Evolutionary conservation across 768 basidiomycete genomes (phyloP), one percentile per base, ranked within the genome.

Genomic region (Leccinum olivaceopallidum): DNA sequence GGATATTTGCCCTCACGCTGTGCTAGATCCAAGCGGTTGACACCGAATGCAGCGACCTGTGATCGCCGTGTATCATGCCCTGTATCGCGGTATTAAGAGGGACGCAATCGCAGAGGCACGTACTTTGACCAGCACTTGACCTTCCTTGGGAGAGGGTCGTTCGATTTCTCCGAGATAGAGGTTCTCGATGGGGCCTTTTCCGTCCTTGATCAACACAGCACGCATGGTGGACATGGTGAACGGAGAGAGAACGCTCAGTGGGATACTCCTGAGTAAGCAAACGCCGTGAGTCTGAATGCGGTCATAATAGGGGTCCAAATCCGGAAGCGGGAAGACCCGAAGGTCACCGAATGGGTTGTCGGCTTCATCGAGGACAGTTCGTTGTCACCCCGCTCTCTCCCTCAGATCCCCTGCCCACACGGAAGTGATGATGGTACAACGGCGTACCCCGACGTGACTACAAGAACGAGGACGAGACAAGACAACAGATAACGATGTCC

Each of bases 1-100:
- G 90, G 88, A 71, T 94, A 94, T n/a, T 71, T 67, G 1, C 88
- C 90, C 69, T 86, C 79, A 6, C 89, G 83, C 71, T 92, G 94
- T 6, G 64, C 55, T 57, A 93, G 80, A 69, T 95, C 94, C 92
- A 92, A 88, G 32, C 94, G 82, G 74, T 95, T 95, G 60, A 95
- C 75, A n/a, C 92, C 92, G 71, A 95, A 95, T 1, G 88, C 88
- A 72, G 84, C 85, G 68, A 91, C 80, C 89, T 92, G 63, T 28
- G 58, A 47, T 50, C 51, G 39, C 42, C 55, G 49, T 57, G 9
- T 26, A 49, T 44, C 44, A 47, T 53, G 55, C 55, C 50, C n/a
- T 47, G 14, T 28, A 39, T 59, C 49, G n/a, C 22, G 49, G 30
- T 51, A 26, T 37, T 14, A 50, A 34, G 36, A n/a, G 64, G 51